phyloP scores from a whole-genome alignment of 192 early-diverging fungal genomes.

The Gaertneriomyces sp. region DNA sequence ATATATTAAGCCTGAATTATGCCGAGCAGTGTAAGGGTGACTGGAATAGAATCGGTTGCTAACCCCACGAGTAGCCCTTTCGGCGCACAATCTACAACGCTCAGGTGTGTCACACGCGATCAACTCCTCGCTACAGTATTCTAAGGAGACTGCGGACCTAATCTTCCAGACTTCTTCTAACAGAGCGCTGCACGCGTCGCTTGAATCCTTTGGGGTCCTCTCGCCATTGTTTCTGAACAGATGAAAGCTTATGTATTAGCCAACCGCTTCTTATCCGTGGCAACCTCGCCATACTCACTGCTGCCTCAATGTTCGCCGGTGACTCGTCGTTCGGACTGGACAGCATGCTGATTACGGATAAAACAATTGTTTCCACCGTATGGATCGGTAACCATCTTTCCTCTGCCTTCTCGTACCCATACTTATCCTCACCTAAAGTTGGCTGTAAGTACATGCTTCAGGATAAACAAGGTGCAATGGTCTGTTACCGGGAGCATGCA shows the following conservation, averaged over 20 bases:
- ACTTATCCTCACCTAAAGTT: conserved; percentile 72
- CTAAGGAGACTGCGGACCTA: neutral
- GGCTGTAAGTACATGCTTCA: neutral
- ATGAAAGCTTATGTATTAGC: neutral
- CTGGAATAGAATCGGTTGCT: no score
- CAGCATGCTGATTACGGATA: conserved; percentile 90
- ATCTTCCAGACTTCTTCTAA: conserved; percentile 48
- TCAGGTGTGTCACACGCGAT: no score
- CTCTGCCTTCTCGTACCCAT: conserved; percentile 81
- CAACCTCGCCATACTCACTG: conserved; percentile 51
- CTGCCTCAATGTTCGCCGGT: conserved; percentile 92
- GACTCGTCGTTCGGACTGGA: conserved; percentile 90
- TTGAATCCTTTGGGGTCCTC: conserved; percentile 63
- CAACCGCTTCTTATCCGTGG: neutral
- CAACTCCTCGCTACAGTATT: no score
- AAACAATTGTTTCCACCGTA: conserved; percentile 87
- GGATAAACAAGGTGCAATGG: neutral
- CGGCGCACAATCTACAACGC: no score
- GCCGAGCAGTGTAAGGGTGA: no score
- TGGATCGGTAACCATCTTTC: conserved; percentile 97
- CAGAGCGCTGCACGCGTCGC: conserved; percentile 66
- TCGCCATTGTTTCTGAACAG: conserved; percentile 71
- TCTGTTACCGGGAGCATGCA: conserved; percentile 57
- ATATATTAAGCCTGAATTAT: no score
- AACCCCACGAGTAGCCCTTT: no score